Percentiles rank a stretch among this genome's conserved stretches.
Conservation (phyloP, 192 early-diverging fungal genomes). For the Geosiphon pyriformis region DNA sequence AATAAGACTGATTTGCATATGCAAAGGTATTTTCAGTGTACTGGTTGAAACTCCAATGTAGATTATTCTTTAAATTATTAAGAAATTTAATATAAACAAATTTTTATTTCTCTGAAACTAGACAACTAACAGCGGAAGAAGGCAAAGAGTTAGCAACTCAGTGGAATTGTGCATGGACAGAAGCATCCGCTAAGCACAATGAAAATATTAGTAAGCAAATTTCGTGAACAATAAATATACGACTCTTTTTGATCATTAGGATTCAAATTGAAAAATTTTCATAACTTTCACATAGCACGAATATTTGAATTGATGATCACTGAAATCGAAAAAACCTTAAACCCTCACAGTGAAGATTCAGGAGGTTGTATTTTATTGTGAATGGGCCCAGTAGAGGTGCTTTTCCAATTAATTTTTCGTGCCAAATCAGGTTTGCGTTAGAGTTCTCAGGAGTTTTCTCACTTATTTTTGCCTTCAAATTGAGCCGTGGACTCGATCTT, state of each 20-base stretch:
- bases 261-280: conserved; percentile 11
- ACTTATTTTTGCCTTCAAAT: no score
- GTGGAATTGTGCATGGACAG: conserved; percentile 83
- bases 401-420: no score
- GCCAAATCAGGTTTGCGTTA: no score
- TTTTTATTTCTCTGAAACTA: conserved; percentile 3
- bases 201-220: conserved; percentile 76
- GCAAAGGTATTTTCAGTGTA: no score
- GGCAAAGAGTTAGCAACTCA: conserved; percentile 69
- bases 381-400: no score
- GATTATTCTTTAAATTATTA: conserved; percentile 1
- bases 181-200: conserved; percentile 89
- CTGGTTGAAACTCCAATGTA: no score
- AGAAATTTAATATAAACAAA: neutral
- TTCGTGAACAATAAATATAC: no score
- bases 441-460: no score
- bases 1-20: conserved; percentile 86
- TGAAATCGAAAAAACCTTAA: conserved; percentile 75
- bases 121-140: conserved; percentile 76
- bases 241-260: neutral
- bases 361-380: conserved; percentile 49
- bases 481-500: no score
- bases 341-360: conserved; percentile 50
- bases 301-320: conserved; percentile 80
- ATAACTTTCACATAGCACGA: conserved; percentile 36